phyloP scores from a whole-genome alignment of 1,284 basidiomycete species.

The Erythrobasidium hasegawianum region DNA sequence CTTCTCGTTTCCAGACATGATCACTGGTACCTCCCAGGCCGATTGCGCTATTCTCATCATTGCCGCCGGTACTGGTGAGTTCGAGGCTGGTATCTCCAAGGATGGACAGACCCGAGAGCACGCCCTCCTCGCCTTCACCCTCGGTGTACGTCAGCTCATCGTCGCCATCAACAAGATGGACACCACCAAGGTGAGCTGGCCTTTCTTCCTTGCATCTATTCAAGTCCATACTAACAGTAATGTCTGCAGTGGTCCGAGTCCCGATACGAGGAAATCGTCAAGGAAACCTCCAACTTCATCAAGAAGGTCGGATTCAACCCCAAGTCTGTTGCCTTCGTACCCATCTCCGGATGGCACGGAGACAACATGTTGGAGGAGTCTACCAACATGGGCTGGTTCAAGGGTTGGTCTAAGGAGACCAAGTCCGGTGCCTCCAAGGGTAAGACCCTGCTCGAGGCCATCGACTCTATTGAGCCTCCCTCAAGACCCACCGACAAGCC shows the following conservation, averaged over 20 bases:
- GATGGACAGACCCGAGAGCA: slow-evolving; percentile 99
- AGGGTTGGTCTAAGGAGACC: slow-evolving; percentile 96
- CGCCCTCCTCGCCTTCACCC: slow-evolving; percentile 80
- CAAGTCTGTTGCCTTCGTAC: slow-evolving; percentile 95
- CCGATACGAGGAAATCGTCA: slow-evolving; percentile 99
- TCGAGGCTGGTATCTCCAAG: slow-evolving; percentile 99
- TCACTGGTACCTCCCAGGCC: slow-evolving; percentile 99
- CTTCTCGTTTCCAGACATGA: slow-evolving; percentile 65
- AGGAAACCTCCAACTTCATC: slow-evolving; percentile 98
- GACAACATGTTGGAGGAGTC: slow-evolving; percentile 99
- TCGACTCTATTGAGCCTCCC: slow-evolving; percentile 98
- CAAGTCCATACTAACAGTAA: slow-evolving; percentile 29
- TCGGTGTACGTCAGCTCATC: slow-evolving; percentile 90
- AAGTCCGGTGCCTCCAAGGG: slow-evolving; percentile 90
- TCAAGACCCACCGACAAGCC: slow-evolving; percentile 97
- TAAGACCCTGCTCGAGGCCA: slow-evolving; percentile 99
- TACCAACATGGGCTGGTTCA: slow-evolving; percentile 96
- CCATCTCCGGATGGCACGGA: slow-evolving; percentile 99
- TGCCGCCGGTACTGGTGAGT: slow-evolving; percentile 97
- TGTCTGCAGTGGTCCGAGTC: slow-evolving; percentile 99
- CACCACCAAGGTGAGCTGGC: slow-evolving; percentile 73
- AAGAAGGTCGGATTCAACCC: slow-evolving; percentile 99
- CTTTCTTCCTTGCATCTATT: too few relatives aligned
- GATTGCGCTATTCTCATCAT: slow-evolving; percentile 99
- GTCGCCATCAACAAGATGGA: slow-evolving; percentile 99